Conservation (phyloP, 1,284 basidiomycete genomes). For the Leccinum ponderosum region DNA sequence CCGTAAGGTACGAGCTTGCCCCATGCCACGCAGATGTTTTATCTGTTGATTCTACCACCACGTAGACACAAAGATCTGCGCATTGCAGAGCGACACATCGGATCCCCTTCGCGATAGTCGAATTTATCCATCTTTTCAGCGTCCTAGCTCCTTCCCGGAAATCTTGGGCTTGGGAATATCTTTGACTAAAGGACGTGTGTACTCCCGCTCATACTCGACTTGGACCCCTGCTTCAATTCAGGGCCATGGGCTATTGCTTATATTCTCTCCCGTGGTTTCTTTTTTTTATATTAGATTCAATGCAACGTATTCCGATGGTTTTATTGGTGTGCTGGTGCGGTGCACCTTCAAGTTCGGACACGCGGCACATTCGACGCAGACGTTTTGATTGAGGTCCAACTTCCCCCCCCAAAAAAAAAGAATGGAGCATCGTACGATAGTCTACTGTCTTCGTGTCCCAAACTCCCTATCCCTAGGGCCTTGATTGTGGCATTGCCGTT, state of each 20-base stretch:
- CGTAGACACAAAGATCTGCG: slow-evolving; percentile 7
- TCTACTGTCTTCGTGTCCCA: not conserved
- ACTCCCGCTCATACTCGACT: not conserved
- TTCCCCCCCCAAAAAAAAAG: not conserved
- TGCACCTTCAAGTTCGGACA: not conserved
- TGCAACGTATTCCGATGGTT: not conserved
- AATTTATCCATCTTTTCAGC: slow-evolving; percentile 1
- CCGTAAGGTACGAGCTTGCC: not conserved
- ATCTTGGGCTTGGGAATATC: not conserved
- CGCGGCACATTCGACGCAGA: not conserved
- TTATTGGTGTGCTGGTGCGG: not conserved
- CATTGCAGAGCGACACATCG: not conserved
- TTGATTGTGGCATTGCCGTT: slow-evolving; percentile 21
- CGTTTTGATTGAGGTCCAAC: not conserved
- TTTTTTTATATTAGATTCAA: not conserved
- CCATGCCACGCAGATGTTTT: slow-evolving; percentile 6
- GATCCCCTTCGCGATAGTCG: not conserved
- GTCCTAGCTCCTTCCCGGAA: not conserved
- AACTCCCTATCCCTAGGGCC: not conserved
- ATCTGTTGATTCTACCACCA: slow-evolving; percentile 9
- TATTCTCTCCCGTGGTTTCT: not conserved
- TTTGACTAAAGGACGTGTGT: not conserved
- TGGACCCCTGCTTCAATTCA: not conserved
- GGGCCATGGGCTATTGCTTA: slow-evolving; percentile 1
- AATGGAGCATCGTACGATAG: not conserved